These are phyloP conservation scores for Anisogramma anomala DNA, from an alignment of 2,329 filamentous ascomycete species.

Conservation along the genomic window DNA sequence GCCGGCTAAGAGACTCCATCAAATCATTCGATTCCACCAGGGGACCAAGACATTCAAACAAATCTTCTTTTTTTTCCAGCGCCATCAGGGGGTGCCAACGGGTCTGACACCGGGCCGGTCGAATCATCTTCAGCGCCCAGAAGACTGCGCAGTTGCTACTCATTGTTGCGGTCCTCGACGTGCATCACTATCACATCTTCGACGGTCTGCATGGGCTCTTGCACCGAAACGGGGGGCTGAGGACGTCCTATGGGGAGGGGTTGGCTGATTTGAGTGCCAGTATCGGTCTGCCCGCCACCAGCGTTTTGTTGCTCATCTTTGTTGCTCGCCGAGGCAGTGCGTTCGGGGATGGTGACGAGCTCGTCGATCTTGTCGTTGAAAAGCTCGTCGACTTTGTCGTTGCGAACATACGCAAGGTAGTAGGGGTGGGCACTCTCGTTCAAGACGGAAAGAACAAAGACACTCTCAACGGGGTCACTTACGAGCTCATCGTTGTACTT, in stretches of 20 bases:
- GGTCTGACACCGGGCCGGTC: too few relatives aligned
- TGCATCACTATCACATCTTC: slow-evolving; percentile 1
- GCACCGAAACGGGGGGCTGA: neutral
- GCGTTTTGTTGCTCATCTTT: too few relatives aligned
- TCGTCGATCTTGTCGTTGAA: slow-evolving; percentile 19
- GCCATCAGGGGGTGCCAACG: too few relatives aligned
- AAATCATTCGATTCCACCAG: too few relatives aligned
- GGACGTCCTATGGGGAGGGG: neutral
- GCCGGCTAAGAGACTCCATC: too few relatives aligned
- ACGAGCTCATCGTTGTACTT: slow-evolving; percentile 89
- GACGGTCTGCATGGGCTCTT: neutral
- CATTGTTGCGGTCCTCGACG: slow-evolving; percentile 1
- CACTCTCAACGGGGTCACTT: slow-evolving; percentile 51
- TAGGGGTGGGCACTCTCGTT: slow-evolving; percentile 59
- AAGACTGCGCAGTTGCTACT: neutral
- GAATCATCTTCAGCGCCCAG: neutral
- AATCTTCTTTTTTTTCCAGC: too few relatives aligned
- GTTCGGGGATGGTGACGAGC: slow-evolving; percentile 20
- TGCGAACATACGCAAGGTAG: slow-evolving; percentile 26
- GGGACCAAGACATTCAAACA: too few relatives aligned
- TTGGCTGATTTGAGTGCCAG: neutral
- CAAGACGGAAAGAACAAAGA: slow-evolving; percentile 57
- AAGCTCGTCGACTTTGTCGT: slow-evolving; percentile 19
- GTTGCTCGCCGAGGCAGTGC: too few relatives aligned
- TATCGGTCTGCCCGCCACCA: neutral